Conservation (phyloP, 2,329 filamentous ascomycete species). For the Colletotrichum tropicale region DNA sequence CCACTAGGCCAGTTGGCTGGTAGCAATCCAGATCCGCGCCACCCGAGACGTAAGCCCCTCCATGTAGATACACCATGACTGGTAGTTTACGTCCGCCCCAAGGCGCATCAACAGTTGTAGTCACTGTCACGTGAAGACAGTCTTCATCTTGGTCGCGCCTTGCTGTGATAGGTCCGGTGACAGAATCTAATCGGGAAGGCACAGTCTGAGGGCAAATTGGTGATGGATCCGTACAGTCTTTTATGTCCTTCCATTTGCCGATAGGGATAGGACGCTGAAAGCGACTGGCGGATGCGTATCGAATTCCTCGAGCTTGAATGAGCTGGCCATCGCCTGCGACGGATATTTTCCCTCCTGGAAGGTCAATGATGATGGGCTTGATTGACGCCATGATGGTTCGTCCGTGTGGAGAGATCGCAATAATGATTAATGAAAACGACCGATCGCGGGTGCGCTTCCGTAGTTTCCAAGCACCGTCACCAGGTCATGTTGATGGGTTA, state of each 20-base stretch:
- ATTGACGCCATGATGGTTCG: no score
- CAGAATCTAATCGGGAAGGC: slow-evolving; percentile 9
- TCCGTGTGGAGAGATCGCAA: no score
- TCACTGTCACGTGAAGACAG: slow-evolving; percentile 19
- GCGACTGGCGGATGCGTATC: slow-evolving; percentile 17
- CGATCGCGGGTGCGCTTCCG: no score
- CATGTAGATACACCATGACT: slow-evolving; percentile 31
- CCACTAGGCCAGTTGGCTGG: slow-evolving; percentile 11
- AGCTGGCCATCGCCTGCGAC: background rate
- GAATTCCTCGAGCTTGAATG: slow-evolving; percentile 13
- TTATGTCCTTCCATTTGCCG: background rate
- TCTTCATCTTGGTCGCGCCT: slow-evolving; percentile 17
- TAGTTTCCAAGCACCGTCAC: no score
- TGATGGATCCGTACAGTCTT: slow-evolving; percentile 16
- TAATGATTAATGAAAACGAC: no score
- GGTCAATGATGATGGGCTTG: no score
- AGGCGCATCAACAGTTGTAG: background rate
- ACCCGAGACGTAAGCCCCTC: slow-evolving; percentile 22
- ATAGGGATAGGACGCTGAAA: slow-evolving; percentile 14
- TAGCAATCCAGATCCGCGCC: slow-evolving; percentile 4
- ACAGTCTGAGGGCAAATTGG: slow-evolving; percentile 22
- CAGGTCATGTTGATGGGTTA: no score
- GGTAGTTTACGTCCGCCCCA: slow-evolving; percentile 22
- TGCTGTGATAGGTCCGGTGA: slow-evolving; percentile 10
- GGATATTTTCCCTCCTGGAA: background rate